Percentiles rank a stretch among this genome's conserved stretches.
phyloP scores from a whole-genome alignment of 2,329 filamentous ascomycete species.

The Drechslerella dactyloides region DNA sequence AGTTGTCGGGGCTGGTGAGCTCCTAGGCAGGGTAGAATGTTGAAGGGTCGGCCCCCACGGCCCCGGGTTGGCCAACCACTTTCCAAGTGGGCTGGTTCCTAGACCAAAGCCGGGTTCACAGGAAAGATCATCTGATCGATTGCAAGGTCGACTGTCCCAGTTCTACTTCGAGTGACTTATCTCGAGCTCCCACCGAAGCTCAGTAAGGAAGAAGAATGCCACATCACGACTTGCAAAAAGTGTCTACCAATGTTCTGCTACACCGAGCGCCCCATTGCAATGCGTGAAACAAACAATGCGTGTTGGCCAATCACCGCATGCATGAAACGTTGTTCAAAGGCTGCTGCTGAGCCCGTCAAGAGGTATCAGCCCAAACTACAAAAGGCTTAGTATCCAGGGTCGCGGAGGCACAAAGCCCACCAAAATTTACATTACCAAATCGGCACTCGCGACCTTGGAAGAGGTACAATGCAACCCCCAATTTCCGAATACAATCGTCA shows the following conservation, averaged over 20 bases:
- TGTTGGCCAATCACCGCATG: constrained; percentile 42
- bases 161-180: background rate
- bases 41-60: constrained; percentile 30
- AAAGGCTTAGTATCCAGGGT: constrained; percentile 37
- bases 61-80: background rate
- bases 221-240: constrained; percentile 41
- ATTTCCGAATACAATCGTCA: constrained; percentile 1
- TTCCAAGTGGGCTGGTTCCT: background rate
- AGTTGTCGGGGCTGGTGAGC: constrained; percentile 34
- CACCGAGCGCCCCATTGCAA: constrained; percentile 33
- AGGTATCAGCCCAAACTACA: constrained; percentile 27
- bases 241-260: constrained; percentile 26
- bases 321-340: constrained; percentile 49
- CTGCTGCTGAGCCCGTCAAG: constrained; percentile 39
- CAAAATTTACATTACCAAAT: constrained; percentile 3
- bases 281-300: constrained; percentile 50
- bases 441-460: background rate
- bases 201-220: constrained; percentile 19
- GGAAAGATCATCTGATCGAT: constrained; percentile 27
- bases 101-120: background rate
- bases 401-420: background rate
- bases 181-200: background rate
- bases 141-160: background rate
- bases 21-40: constrained; percentile 32
- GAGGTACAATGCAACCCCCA: background rate